Percentiles rank a stretch among this genome's conserved stretches.
These are phyloP conservation scores for Colletotrichum simmondsii DNA, from an alignment of 2,329 filamentous ascomycete species.

Conservation along the genomic window DNA sequence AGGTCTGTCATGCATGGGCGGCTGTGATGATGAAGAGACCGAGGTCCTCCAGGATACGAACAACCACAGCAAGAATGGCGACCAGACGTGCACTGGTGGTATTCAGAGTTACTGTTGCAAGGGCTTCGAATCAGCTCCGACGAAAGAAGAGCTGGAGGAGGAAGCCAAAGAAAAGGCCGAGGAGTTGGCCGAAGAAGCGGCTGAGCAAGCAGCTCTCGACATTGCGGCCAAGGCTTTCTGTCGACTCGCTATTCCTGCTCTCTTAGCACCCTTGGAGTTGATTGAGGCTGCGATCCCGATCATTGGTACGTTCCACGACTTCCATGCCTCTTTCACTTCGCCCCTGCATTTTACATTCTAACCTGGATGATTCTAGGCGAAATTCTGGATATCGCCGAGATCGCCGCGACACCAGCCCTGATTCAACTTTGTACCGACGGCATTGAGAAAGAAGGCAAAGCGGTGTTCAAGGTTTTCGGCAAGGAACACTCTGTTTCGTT, in stretches of 20 bases:
- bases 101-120: conserved; percentile 43
- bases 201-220: conserved; percentile 43
- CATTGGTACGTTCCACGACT: background rate
- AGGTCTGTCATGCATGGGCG: conserved; percentile 41
- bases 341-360: background rate
- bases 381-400: background rate
- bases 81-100: conserved; percentile 44
- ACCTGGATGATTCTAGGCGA: background rate
- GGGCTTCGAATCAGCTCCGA: conserved; percentile 42
- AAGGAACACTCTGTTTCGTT: background rate
- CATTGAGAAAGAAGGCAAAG: background rate
- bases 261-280: background rate
- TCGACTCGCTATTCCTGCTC: conserved; percentile 45
- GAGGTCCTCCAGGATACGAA: conserved; percentile 44
- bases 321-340: background rate
- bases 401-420: background rate
- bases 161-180: conserved; percentile 38
- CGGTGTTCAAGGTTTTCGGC: background rate
- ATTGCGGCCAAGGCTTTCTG: conserved; percentile 48
- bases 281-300: background rate
- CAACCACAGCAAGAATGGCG: conserved; percentile 39
- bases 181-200: conserved; percentile 39
- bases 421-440: background rate
- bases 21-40: conserved; percentile 37
- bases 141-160: conserved; percentile 36